These are phyloP conservation scores for Cladosporium sp. DNA, from an alignment of 2,329 filamentous ascomycete genomes.

Conservation along the genomic window DNA sequence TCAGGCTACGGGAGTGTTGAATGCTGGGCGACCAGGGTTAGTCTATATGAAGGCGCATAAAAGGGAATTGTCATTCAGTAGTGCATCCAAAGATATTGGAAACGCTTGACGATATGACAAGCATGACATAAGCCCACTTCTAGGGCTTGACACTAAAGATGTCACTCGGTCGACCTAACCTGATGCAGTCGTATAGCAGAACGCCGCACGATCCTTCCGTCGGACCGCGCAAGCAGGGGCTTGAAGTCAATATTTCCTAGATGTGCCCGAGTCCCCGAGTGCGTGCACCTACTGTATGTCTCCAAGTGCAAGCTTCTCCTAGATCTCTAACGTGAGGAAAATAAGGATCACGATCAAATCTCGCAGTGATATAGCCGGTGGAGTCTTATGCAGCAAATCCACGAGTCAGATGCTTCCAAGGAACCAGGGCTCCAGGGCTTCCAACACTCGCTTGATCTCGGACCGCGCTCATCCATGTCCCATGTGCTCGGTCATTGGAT, in stretches of 20 bases:
- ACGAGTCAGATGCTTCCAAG: neutral
- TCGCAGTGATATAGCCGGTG: constrained; percentile 3
- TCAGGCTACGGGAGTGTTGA: neutral
- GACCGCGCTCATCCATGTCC: neutral
- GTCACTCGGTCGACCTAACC: neutral
- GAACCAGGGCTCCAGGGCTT: neutral
- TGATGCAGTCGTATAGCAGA: constrained; percentile 6
- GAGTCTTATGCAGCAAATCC: neutral
- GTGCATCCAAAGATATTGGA: neutral
- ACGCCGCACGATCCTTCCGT: constrained; percentile 2
- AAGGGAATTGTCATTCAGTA: neutral
- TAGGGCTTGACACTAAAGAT: neutral
- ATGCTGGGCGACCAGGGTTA: neutral
- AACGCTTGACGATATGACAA: neutral
- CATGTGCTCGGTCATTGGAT: constrained; percentile 8
- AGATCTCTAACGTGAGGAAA: neutral
- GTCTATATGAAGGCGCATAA: neutral
- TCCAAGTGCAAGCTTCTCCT: neutral
- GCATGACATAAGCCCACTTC: constrained; percentile 3
- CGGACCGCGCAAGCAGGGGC: neutral
- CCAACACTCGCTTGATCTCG: neutral
- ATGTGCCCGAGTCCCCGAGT: neutral
- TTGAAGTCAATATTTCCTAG: neutral
- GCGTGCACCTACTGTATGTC: neutral
- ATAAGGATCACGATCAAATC: neutral